phyloP scores from a whole-genome alignment of 2,329 filamentous ascomycete genomes.

The Diaporthe batatas region DNA sequence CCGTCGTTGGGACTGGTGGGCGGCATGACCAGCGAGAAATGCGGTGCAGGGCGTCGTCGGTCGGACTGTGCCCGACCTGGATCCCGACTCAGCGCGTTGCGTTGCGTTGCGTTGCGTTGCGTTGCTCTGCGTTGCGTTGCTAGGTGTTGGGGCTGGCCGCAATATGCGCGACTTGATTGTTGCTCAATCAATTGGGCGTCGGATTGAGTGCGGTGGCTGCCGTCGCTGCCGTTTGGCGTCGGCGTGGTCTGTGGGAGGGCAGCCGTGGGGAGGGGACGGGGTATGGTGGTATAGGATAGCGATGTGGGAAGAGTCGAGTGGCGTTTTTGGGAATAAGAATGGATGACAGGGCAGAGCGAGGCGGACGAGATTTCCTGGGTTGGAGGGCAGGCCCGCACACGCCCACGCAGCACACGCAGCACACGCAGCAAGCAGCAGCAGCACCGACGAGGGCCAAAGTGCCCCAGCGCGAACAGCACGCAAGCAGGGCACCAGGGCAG shows the following conservation, averaged over 20 bases:
- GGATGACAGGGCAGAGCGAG: conserved; percentile 34
- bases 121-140: conserved; percentile 3
- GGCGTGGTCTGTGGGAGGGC: conserved; percentile 9
- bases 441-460: background rate
- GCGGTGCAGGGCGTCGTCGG: conserved; percentile 36
- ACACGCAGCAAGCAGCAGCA: conserved; percentile 16
- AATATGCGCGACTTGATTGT: conserved; percentile 2
- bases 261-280: background rate
- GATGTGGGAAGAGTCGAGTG: conserved; percentile 37
- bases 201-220: conserved; percentile 7
- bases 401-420: background rate
- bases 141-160: no score
- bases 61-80: conserved; percentile 35
- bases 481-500: conserved; percentile 4
- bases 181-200: conserved; percentile 8
- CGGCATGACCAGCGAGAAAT: conserved; percentile 36
- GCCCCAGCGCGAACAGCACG: conserved; percentile 17
- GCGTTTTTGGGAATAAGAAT: conserved; percentile 36
- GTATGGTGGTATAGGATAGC: conserved; percentile 6
- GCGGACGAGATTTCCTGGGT: conserved; percentile 42
- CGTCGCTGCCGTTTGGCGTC: conserved; percentile 23
- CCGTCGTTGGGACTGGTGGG: conserved; percentile 36
- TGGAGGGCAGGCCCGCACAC: conserved; percentile 34
- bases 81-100: conserved; percentile 36
- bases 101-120: conserved; percentile 6